These are phyloP conservation scores for Euphrasia confusa DNA, from an alignment of 257 asterid genomes.

Conservation along the genomic window DNA sequence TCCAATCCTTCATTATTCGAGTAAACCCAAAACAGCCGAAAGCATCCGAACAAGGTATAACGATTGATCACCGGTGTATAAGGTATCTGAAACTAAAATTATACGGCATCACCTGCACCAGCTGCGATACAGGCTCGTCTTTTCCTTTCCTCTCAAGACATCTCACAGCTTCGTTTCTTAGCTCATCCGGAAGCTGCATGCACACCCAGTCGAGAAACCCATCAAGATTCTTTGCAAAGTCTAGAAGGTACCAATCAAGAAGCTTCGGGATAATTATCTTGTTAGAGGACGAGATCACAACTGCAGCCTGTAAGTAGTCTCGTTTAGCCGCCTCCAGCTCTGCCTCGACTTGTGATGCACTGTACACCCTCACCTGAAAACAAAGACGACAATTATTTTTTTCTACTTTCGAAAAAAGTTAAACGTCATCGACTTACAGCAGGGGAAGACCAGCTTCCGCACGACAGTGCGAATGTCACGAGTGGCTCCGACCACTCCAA, in stretches of 20 bases:
- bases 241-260: slow-evolving; percentile 78
- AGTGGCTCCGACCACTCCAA: slow-evolving; percentile 90
- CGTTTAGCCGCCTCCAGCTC: slow-evolving; percentile 68
- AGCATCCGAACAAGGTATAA: not conserved
- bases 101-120: slow-evolving; percentile 58
- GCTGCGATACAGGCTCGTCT: slow-evolving; percentile 37
- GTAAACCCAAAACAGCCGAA: not conserved
- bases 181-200: slow-evolving; percentile 65
- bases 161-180: slow-evolving; percentile 39
- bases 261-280: slow-evolving; percentile 67
- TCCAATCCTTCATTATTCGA: not conserved
- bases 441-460: slow-evolving; percentile 95
- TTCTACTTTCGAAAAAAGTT: too few relatives aligned
- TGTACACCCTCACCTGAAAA: slow-evolving; percentile 65
- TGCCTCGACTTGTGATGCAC: slow-evolving; percentile 56
- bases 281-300: slow-evolving; percentile 52
- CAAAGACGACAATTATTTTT: not conserved
- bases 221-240: slow-evolving; percentile 76
- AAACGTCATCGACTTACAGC: slow-evolving; percentile 55
- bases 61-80: slow-evolving; percentile 29
- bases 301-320: slow-evolving; percentile 70
- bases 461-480: slow-evolving; percentile 81
- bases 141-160: slow-evolving; percentile 43
- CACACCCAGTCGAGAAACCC: slow-evolving; percentile 73
- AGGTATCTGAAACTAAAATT: slow-evolving; percentile 78